Conservation (phyloP, 2,329 filamentous ascomycete species). For the Xylaria digitata region DNA sequence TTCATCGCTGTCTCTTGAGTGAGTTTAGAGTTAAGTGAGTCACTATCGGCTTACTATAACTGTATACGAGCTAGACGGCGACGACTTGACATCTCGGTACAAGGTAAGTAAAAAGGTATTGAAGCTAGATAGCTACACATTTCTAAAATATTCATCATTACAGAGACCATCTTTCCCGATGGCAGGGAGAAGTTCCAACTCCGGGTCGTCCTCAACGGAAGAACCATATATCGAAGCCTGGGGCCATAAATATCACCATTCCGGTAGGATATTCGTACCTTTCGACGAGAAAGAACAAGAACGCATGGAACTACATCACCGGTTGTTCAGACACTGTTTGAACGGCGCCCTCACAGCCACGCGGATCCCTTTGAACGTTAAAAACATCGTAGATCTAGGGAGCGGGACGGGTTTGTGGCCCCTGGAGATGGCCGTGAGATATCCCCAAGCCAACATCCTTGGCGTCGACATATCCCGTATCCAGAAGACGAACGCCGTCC, state of each 20-base stretch:
- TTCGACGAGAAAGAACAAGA: slow-evolving; percentile 47
- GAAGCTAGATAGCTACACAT: background rate
- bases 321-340: slow-evolving; percentile 46
- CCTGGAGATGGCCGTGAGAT: slow-evolving; percentile 55
- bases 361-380: slow-evolving; percentile 44
- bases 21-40: slow-evolving; percentile 2
- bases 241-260: slow-evolving; percentile 46
- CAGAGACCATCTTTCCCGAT: slow-evolving; percentile 34
- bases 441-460: slow-evolving; percentile 55
- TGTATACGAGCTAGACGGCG: slow-evolving; percentile 18
- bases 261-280: slow-evolving; percentile 48
- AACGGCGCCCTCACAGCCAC: slow-evolving; percentile 48
- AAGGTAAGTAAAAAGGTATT: slow-evolving; percentile 26
- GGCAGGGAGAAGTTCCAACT: slow-evolving; percentile 30
- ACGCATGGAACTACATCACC: slow-evolving; percentile 46
- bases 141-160: slow-evolving; percentile 18
- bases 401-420: slow-evolving; percentile 58
- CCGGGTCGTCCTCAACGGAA: slow-evolving; percentile 31
- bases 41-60: slow-evolving; percentile 15
- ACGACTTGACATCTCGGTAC: slow-evolving; percentile 29
- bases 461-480: slow-evolving; percentile 57
- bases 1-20: background rate
- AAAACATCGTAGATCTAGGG: slow-evolving; percentile 56
- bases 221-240: slow-evolving; percentile 45
- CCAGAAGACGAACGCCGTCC: slow-evolving; percentile 59